Evolutionary conservation across 306 rosid genomes (phyloP).

Genomic region (Corylus americana): DNA sequence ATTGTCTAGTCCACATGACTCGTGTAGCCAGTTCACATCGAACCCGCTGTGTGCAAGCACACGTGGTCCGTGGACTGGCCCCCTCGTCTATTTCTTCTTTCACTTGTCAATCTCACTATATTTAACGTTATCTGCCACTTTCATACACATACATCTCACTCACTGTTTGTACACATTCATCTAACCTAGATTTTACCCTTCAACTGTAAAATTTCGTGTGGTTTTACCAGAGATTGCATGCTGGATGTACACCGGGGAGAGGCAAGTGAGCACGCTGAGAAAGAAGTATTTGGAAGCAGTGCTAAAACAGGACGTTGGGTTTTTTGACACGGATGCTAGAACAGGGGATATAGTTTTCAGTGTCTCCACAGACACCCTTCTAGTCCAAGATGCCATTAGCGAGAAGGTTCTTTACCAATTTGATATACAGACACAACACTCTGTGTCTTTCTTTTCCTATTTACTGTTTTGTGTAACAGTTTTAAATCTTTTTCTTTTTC

Average conservation of each 20-base stretch:
- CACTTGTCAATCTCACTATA: conserved; percentile 33
- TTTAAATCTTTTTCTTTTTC: neutral
- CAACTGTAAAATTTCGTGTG: neutral
- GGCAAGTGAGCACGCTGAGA: conserved; percentile 89
- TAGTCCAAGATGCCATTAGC: conserved; percentile 97
- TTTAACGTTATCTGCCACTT: neutral
- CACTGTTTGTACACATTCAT: neutral
- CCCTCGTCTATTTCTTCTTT: conserved; percentile 33
- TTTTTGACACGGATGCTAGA: conserved; percentile 95
- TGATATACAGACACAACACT: neutral
- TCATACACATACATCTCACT: neutral
- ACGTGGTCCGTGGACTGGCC: conserved; percentile 35
- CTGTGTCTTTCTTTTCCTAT: neutral
- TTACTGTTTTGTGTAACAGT: neutral
- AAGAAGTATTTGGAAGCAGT: conserved; percentile 95
- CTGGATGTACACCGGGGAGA: conserved; percentile 98
- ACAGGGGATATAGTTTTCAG: conserved; percentile 98
- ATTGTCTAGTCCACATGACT: conserved; percentile 24
- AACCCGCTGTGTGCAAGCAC: conserved; percentile 29
- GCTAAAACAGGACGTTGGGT: conserved; percentile 93
- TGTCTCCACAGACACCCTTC: conserved; percentile 92
- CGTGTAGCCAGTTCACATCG: conserved; percentile 38
- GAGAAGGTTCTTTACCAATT: conserved; percentile 69
- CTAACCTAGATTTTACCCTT: neutral
- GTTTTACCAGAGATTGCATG: conserved; percentile 80